These are phyloP conservation scores for Podospora australis DNA, from an alignment of 495 filamentous ascomycete species.

Conservation along the genomic window DNA sequence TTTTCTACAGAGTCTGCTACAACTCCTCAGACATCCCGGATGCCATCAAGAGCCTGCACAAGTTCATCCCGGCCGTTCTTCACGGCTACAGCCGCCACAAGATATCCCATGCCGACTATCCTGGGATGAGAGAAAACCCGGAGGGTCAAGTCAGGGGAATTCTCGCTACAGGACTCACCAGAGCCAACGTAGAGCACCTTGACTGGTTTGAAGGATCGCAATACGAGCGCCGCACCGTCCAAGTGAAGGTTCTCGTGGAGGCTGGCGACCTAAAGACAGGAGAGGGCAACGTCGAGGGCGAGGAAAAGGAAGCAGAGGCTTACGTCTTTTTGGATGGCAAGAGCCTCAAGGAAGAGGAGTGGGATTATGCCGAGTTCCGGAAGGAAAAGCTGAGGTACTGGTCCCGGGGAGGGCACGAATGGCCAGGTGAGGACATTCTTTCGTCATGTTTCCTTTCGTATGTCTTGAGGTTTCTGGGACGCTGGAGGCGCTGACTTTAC, in stretches of 20 bases:
- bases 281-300: constrained; percentile 36
- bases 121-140: constrained; percentile 60
- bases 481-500: neutral
- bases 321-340: constrained; percentile 61
- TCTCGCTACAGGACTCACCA: constrained; percentile 70
- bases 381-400: constrained; percentile 56
- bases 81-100: constrained; percentile 61
- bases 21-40: constrained; percentile 30
- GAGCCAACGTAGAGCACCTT: constrained; percentile 65
- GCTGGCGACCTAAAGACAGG: constrained; percentile 17
- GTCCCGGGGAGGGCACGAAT: constrained; percentile 38
- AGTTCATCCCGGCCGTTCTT: constrained; percentile 68
- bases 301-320: constrained; percentile 60
- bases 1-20: constrained; percentile 80
- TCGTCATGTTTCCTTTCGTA: neutral
- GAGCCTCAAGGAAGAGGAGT: constrained; percentile 62
- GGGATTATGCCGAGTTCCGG: constrained; percentile 75
- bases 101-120: constrained; percentile 62
- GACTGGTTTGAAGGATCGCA: constrained; percentile 77
- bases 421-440: constrained; percentile 21
- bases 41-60: constrained; percentile 41
- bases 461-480: neutral
- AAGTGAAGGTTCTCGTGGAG: constrained; percentile 47
- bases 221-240: constrained; percentile 60
- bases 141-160: constrained; percentile 67